Percentiles rank a stretch among this genome's conserved stretches.
Evolutionary conservation across 1,139 yeast genomes (phyloP).

Genomic region (Pichia sp.): DNA sequence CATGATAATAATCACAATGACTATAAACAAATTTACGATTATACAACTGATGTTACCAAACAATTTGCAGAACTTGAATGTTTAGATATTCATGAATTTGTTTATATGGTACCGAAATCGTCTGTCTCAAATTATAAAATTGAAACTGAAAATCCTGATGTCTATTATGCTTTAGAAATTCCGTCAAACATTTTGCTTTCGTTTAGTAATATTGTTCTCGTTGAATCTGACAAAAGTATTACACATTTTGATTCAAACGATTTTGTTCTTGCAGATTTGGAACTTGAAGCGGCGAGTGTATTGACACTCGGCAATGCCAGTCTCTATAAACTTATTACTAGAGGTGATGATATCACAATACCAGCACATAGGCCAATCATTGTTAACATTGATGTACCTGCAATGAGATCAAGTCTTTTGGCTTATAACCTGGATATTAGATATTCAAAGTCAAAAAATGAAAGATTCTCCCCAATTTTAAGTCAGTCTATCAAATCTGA

Average conservation of each 20-base stretch:
- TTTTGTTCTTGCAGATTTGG: constrained; percentile 36
- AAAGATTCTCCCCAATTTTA: constrained; percentile 51
- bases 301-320: constrained; percentile 30
- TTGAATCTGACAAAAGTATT: constrained; percentile 28
- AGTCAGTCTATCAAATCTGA: constrained; percentile 68
- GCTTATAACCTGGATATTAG: constrained; percentile 42
- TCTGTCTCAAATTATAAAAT: constrained; percentile 27
- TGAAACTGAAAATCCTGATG: constrained; percentile 49
- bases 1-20: constrained; percentile 5
- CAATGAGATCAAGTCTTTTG: constrained; percentile 57
- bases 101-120: constrained; percentile 44
- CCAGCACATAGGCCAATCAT: constrained; percentile 43
- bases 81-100: constrained; percentile 34
- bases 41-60: constrained; percentile 26
- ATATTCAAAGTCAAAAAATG: constrained; percentile 25
- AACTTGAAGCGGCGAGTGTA: constrained; percentile 24
- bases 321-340: constrained; percentile 32
- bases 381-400: constrained; percentile 43
- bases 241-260: constrained; percentile 29
- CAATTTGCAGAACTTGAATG: constrained; percentile 37
- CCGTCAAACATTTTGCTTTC: constrained; percentile 32
- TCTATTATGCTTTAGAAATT: constrained; percentile 41
- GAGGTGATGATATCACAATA: constrained; percentile 37
- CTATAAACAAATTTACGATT: constrained; percentile 25
- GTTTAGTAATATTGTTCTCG: constrained; percentile 47